Evolutionary conservation across 495 filamentous ascomycete species (phyloP), one percentile per base, ranked within the genome.

Genomic region (Penicillium canariense): DNA sequence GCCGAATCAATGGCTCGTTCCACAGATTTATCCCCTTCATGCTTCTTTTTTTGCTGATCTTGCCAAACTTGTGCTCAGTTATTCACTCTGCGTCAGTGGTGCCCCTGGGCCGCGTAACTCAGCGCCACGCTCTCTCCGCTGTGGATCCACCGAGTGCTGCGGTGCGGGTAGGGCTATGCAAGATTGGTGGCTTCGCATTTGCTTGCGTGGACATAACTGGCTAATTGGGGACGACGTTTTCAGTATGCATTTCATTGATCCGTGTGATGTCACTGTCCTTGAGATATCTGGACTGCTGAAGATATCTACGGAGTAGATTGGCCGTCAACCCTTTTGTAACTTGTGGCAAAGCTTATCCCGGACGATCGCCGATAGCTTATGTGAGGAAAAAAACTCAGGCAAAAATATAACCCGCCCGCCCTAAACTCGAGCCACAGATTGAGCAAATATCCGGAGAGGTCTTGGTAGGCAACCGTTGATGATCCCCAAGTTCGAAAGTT

Each of bases 31-130:
- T 12, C 30, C 12, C 30, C 6, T 6, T 32, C 12, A 12, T 32
- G 30, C 30, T 12, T 12, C 12, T 32, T 32, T 12, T 32, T 12
- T 32, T 32, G 30, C 17, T 17, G n/a, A 18, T 23, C 27, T 23
- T 12, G 27, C n/a, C 6, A 10, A 1, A 7, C 12, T 40, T 18
- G 23, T 31, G 30, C 26, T 44, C 26, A 40, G 30, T 32, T n/a
- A n/a, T n/a, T n/a, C n/a, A 34, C 38, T 20, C 17, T 43, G 38
- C 35, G 50, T 25, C 42, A 52, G 36, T 32, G 11, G 38, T 28
- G 22, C 25, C 36, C 38, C 17, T 1, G 43, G 52, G 30, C n/a
- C 52, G 52, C 52, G 52, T 55, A 35, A 55, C 12, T 55, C 44
- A 39, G 44, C 31, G 43, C 52, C 44, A 55, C 43, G 32, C 34